A percentile compares a stretch with the other conserved stretches of the same genome.
Evolutionary conservation across 2,329 filamentous ascomycete genomes (phyloP).

Genomic region (Chalaropsis ovoidea): DNA sequence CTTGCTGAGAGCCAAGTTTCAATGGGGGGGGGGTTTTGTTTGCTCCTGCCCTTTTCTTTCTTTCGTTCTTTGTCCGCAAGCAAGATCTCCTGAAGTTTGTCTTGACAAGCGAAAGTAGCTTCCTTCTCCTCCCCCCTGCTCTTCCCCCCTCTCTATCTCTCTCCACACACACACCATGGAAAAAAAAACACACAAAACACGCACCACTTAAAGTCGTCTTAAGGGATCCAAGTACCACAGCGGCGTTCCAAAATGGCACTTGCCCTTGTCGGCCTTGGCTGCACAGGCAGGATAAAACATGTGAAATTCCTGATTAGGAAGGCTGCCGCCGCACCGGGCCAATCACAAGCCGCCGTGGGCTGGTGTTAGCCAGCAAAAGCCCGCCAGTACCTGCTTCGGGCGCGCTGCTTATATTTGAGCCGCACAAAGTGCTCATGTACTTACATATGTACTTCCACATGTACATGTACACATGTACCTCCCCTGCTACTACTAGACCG

Average conservation of each 20-base stretch:
- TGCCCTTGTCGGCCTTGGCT: not conserved
- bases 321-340: not conserved
- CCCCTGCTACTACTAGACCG: not conserved
- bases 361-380: not conserved
- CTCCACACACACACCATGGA: not conserved
- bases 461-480: too few relatives aligned
- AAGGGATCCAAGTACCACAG: not conserved
- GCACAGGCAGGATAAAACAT: not conserved
- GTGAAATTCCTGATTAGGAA: conserved; percentile 5
- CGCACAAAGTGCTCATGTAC: conserved; percentile 2
- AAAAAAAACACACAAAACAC: not conserved
- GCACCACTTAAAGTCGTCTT: not conserved
- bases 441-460: too few relatives aligned
- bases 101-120: conserved; percentile 8
- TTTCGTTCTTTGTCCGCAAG: not conserved
- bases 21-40: too few relatives aligned
- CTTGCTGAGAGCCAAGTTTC: too few relatives aligned
- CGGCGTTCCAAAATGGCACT: not conserved
- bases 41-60: not conserved
- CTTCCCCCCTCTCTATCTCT: not conserved
- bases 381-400: not conserved
- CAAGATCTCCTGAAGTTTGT: not conserved
- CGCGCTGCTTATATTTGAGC: not conserved
- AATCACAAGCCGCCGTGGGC: not conserved
- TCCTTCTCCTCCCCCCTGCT: not conserved